Conservation (phyloP, 495 filamentous ascomycete genomes). For the Hypoxylon crocopeplum region DNA sequence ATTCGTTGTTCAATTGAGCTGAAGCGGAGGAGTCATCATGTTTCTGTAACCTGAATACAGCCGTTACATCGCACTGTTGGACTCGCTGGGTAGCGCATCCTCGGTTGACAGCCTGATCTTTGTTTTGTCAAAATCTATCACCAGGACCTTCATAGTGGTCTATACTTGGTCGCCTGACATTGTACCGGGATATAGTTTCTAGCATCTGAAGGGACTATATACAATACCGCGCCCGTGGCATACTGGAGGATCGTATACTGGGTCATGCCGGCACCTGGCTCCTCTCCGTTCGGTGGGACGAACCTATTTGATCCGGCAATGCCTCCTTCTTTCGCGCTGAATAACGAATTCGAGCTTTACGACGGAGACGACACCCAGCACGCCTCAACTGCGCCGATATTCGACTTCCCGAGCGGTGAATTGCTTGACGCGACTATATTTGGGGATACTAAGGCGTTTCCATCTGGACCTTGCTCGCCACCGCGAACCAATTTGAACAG, state of each 20-base stretch:
- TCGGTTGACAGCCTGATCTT: not conserved
- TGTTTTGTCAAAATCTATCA: not conserved
- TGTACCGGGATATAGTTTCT: conserved; percentile 7
- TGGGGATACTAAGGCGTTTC: conserved; percentile 11
- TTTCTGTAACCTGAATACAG: conserved; percentile 22
- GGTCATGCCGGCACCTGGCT: conserved; percentile 33
- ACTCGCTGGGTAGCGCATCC: conserved; percentile 16
- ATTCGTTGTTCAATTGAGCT: conserved; percentile 21
- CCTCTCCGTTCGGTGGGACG: conserved; percentile 21
- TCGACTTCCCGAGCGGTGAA: conserved; percentile 17
- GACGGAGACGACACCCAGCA: conserved; percentile 17
- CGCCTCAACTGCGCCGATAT: conserved; percentile 3
- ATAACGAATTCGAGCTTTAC: conserved; percentile 29
- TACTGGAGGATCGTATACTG: not conserved
- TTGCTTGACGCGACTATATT: conserved; percentile 11
- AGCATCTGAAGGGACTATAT: not conserved
- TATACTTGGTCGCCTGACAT: conserved; percentile 4
- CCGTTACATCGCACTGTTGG: conserved; percentile 10
- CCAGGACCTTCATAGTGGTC: not conserved
- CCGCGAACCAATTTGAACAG: conserved; percentile 11
- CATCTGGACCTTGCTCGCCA: conserved; percentile 1
- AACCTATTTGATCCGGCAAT: conserved; percentile 29
- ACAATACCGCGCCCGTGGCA: not conserved
- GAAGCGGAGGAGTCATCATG: conserved; percentile 22
- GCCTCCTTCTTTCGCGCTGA: conserved; percentile 17